A percentile compares a stretch with the other conserved stretches of the same genome.
phyloP scores from a whole-genome alignment of 2,329 filamentous ascomycete species.

The Magnaporthales sp. region DNA sequence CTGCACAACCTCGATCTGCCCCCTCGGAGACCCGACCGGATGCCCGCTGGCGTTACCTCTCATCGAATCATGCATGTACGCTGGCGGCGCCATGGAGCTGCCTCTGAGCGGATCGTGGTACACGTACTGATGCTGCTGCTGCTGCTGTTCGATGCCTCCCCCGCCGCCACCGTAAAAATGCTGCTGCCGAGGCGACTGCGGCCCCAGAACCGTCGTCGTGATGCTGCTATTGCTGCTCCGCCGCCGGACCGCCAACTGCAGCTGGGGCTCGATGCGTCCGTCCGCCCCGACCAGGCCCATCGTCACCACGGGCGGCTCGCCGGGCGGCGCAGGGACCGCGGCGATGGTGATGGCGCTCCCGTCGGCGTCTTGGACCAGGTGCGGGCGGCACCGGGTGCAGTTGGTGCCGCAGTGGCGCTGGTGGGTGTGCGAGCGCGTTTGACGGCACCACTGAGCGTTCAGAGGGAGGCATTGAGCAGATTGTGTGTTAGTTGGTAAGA shows the following conservation, averaged over 20 bases:
- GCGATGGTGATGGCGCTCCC: background rate
- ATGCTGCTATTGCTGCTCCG: background rate
- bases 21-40: background rate
- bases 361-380: background rate
- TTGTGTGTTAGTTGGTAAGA: background rate
- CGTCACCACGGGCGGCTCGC: constrained; percentile 21
- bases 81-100: background rate
- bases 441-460: background rate
- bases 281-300: background rate
- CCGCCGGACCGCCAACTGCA: background rate
- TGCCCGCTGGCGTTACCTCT: background rate
- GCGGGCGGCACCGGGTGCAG: background rate
- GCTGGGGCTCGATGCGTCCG: background rate
- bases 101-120: background rate
- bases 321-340: constrained; percentile 13
- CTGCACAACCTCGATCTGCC: background rate
- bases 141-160: background rate
- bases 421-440: background rate
- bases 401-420: constrained; percentile 3
- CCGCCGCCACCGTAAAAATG: background rate
- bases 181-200: background rate
- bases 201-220: background rate
- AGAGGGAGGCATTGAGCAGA: background rate
- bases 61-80: background rate
- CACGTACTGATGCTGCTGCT: background rate